Conservation (phyloP, 441 rosid genomes). For the Gossypium lobatum region DNA sequence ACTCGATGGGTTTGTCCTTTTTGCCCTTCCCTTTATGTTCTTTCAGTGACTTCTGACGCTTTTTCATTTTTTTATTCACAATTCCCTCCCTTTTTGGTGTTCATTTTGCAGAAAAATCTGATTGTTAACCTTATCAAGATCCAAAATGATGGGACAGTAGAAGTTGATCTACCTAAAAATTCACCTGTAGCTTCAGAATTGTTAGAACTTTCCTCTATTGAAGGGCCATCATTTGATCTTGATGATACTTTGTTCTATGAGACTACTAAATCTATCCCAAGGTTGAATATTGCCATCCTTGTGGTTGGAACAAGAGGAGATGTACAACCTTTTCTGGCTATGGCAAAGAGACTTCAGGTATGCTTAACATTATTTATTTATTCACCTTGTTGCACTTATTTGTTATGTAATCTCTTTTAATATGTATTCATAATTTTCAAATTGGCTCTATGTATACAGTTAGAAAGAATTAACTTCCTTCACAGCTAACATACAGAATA, state of each 20-base stretch:
- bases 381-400: conserved; percentile 7
- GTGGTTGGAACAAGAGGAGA: conserved; percentile 99
- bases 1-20: conserved; percentile 7
- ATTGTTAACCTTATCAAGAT: conserved; percentile 78
- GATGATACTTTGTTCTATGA: conserved; percentile 32
- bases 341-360: conserved; percentile 95
- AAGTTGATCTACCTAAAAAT: conserved; percentile 67
- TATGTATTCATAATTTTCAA: background rate
- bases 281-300: conserved; percentile 72
- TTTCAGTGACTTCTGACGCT: background rate
- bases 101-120: conserved; percentile 58
- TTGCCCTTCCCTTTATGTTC: background rate
- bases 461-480: conserved; percentile 4
- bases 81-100: conserved; percentile 14
- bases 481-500: background rate
- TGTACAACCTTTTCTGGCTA: conserved; percentile 91
- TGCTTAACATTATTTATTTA: conserved; percentile 19
- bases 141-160: conserved; percentile 94
- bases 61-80: conserved; percentile 18
- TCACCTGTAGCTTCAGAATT: conserved; percentile 73
- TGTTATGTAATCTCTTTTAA: conserved; percentile 5
- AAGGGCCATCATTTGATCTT: conserved; percentile 35
- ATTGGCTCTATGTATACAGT: background rate
- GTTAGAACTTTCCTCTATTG: conserved; percentile 59
- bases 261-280: conserved; percentile 58